Conservation (phyloP, 768 basidiomycete genomes). For the Suillus cothurnatus region DNA sequence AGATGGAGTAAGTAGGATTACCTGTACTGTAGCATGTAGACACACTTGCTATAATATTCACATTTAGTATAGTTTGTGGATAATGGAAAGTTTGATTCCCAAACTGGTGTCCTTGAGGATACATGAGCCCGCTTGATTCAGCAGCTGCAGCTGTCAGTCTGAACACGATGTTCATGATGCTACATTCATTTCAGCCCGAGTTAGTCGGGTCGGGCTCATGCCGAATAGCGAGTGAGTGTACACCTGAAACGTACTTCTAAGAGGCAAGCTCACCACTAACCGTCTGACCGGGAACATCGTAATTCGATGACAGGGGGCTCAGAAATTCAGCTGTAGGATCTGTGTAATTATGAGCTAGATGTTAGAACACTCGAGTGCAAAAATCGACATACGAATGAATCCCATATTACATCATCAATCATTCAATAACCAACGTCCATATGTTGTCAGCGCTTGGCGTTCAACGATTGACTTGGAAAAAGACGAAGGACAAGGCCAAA, state of each 20-base stretch:
- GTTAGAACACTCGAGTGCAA: not conserved
- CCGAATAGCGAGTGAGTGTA: not conserved
- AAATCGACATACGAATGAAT: not conserved
- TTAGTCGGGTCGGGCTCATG: not conserved
- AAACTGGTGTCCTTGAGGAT: not conserved
- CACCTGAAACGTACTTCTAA: not conserved
- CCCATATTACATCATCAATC: not conserved
- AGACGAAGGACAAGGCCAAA: not conserved
- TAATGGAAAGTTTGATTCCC: not conserved
- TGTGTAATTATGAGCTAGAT: not conserved
- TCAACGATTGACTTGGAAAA: not conserved
- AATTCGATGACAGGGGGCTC: not conserved
- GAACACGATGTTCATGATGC: not conserved
- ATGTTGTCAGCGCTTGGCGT: not conserved
- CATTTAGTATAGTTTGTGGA: not conserved
- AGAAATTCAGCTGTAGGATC: not conserved
- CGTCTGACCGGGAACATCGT: not conserved
- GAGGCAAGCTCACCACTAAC: not conserved
- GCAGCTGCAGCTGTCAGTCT: not conserved
- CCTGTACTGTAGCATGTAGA: not conserved
- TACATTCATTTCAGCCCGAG: not conserved
- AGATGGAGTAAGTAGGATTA: not conserved
- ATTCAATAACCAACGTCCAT: not conserved
- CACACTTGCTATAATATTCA: not conserved
- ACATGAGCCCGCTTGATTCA: not conserved